Evolutionary conservation across 2,329 filamentous ascomycete species (phyloP).

Genomic region (Emergomyces pasteurianus): DNA sequence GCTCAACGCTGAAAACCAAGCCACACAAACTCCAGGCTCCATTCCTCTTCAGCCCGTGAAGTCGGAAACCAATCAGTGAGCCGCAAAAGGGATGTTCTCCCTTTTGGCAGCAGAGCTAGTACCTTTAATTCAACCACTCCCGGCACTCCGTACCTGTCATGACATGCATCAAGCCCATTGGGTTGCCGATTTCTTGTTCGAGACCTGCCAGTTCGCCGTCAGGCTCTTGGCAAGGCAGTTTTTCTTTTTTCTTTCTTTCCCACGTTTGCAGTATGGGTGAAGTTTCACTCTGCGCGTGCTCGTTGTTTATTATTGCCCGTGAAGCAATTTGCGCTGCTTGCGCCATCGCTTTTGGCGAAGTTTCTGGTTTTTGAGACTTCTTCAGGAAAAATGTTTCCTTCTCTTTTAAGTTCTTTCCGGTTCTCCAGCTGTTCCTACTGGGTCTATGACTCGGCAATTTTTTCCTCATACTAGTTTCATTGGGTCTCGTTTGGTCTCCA

Average conservation of each 20-base stretch:
- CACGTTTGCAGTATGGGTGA: background rate
- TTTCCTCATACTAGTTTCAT: background rate
- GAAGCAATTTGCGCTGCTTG: background rate
- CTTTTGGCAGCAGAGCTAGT: background rate
- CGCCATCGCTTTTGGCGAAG: background rate
- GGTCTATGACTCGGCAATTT: background rate
- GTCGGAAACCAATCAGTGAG: background rate
- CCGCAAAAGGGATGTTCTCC: background rate
- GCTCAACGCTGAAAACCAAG: no score
- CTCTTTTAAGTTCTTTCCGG: no score
- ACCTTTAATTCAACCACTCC: background rate
- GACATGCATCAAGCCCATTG: background rate
- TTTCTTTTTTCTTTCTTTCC: background rate
- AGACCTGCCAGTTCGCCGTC: background rate
- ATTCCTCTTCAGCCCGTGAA: background rate
- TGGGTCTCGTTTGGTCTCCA: background rate
- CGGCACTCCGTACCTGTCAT: background rate
- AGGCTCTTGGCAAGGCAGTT: background rate
- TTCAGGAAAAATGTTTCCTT: background rate
- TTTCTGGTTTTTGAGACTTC: background rate
- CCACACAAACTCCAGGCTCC: background rate
- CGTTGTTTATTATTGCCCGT: background rate
- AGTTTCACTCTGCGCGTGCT: background rate
- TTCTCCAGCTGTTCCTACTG: background rate
- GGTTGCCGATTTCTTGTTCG: background rate